Evolutionary conservation across 75 land plant species (phyloP), one percentile per base, ranked within the genome.

Genomic region (Azolla pinnata): DNA sequence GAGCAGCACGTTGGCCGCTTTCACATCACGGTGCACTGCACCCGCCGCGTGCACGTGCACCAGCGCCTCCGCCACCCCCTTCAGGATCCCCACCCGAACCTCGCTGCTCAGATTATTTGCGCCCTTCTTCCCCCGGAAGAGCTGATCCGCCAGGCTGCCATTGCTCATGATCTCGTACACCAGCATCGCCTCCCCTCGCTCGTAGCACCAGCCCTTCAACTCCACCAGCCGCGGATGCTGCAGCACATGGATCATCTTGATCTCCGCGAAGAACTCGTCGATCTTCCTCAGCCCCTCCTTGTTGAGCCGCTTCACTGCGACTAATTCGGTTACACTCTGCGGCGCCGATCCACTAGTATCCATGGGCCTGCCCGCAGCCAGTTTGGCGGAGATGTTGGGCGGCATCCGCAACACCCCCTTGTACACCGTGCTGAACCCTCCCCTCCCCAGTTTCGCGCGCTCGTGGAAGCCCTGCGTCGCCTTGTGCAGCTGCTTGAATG

Each of bases 1-100:
- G n/a, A 73, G 38, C 38, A 75, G 54, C 16, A 75, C 72, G 19
- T 75, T 75, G 58, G 53, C 61, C 0, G 77, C 63, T 45, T 75
- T 75, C 54, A 75, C 59, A 46, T 75, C 77, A 21, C 77, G 26
- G 64, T 75, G 77, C 10, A 75, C 34, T 0, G 69, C 66, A 26
- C 24, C n/a, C 23, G 16, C 44, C 28, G 2, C 64, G 57, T 71
- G 73, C 26, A 71, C 45, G 29, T 72, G 66, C 57, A 29, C 29
- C 14, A 66, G 62, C 38, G 33, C 75, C 26, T 50, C 57, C 33
- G 64, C 75, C 50, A 72, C 69, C 20, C 61, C 63, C 29, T 19
- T 34, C 20, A 72, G 17, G 31, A 72, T 55, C 60, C 47, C 40
- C 16, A 49, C 28, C 68, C 75, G 60, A 0, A 31, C 10, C 14